These are phyloP conservation scores for Irineochytrium annulatum DNA, from an alignment of 192 early-diverging fungal genomes.

Conservation along the genomic window DNA sequence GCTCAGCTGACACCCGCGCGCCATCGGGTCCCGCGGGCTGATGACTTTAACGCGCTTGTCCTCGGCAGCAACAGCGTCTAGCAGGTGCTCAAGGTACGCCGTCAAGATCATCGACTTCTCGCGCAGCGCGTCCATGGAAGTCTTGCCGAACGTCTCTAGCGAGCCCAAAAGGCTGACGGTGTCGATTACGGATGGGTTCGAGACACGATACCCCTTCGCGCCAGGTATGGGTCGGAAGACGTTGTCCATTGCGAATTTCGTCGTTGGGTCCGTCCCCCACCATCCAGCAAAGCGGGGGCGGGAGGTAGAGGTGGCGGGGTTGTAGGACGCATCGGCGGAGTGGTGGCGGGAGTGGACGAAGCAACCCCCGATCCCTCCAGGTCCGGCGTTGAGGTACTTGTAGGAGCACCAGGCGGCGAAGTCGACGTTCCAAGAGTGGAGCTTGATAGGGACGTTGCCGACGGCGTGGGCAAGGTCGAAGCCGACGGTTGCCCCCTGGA, in stretches of 20 bases:
- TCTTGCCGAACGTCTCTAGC: constrained; percentile 73
- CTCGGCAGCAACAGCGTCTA: constrained; percentile 35
- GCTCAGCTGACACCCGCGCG: constrained; percentile 86
- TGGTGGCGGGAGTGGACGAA: constrained; percentile 86
- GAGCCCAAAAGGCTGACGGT: constrained; percentile 70
- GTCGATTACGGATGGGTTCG: constrained; percentile 81
- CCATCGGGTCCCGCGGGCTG: constrained; percentile 68
- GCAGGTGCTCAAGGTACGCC: constrained; percentile 75
- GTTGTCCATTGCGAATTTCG: constrained; percentile 87
- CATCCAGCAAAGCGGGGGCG: constrained; percentile 72
- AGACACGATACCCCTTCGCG: constrained; percentile 80
- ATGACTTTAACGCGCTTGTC: constrained; percentile 59
- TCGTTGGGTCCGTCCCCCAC: constrained; percentile 85
- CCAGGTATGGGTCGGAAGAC: constrained; percentile 74
- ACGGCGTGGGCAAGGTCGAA: constrained; percentile 95
- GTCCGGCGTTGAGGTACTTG: constrained; percentile 98
- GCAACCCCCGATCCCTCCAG: constrained; percentile 85
- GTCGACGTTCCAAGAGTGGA: constrained; percentile 96
- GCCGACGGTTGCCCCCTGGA: constrained; percentile 81
- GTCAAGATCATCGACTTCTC: constrained; percentile 76
- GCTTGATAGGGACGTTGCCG: constrained; percentile 81
- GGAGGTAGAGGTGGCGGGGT: neutral
- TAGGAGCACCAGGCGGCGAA: constrained; percentile 99
- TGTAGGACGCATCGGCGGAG: constrained; percentile 53
- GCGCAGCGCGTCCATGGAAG: constrained; percentile 65